These are phyloP conservation scores for Paxillus involutus DNA, from an alignment of 768 basidiomycete species.

Conservation along the genomic window DNA sequence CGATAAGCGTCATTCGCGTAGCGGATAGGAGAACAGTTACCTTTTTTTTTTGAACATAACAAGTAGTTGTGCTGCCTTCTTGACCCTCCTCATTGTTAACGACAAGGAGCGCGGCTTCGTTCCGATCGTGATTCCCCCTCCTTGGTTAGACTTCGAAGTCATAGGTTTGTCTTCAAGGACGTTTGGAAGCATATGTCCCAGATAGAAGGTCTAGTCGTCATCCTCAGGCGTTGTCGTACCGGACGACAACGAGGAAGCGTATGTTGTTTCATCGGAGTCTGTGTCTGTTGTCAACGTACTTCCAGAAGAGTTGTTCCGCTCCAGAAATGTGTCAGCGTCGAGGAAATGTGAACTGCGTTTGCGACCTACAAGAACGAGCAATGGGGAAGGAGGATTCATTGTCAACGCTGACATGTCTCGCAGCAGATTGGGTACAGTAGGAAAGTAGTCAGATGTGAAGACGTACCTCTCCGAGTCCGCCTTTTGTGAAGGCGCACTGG, in stretches of 20 bases:
- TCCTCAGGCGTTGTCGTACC: slow-evolving; percentile 33
- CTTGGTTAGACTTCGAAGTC: neutral
- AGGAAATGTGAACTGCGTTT: too few relatives aligned
- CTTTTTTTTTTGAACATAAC: slow-evolving; percentile 26
- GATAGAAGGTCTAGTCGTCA: slow-evolving; percentile 22
- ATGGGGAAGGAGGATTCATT: slow-evolving; percentile 10
- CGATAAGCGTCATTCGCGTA: neutral
- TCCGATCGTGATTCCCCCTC: slow-evolving; percentile 6
- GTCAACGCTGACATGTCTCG: slow-evolving; percentile 9
- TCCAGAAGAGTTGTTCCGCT: slow-evolving; percentile 10
- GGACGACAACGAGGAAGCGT: slow-evolving; percentile 26
- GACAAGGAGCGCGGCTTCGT: slow-evolving; percentile 17
- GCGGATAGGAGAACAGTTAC: slow-evolving; percentile 5
- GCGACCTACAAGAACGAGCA: slow-evolving; percentile 11
- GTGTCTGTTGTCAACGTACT: slow-evolving; percentile 20
- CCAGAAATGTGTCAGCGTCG: neutral
- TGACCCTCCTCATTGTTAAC: slow-evolving; percentile 24
- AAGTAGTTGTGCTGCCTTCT: slow-evolving; percentile 16
- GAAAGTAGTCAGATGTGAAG: neutral
- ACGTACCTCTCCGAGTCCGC: neutral
- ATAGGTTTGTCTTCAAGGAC: slow-evolving; percentile 6
- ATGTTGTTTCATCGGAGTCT: slow-evolving; percentile 18
- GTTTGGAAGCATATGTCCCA: slow-evolving; percentile 10
- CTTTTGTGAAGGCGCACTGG: neutral
- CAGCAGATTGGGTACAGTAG: neutral